Conservation (phyloP, 2,329 filamentous ascomycete species). For the Teratosphaeria destructans region DNA sequence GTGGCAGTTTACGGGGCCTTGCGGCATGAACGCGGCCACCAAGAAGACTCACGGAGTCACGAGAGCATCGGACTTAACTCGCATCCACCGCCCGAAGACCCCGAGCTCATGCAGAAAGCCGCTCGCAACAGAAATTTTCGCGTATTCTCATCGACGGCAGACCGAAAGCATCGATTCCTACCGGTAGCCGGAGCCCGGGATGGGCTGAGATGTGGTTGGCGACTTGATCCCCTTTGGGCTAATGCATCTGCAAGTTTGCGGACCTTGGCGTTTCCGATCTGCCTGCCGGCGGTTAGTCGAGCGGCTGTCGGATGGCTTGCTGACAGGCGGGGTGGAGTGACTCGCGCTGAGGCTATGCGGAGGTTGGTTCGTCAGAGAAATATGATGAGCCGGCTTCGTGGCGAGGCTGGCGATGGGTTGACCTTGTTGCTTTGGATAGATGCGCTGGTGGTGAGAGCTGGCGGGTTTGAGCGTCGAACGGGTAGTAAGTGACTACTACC, state of each 20-base stretch:
- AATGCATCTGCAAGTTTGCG: not conserved
- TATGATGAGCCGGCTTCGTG: not conserved
- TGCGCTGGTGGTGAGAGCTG: not conserved
- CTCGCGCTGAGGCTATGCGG: not conserved
- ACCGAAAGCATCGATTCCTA: not conserved
- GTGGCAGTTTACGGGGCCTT: too few species aligned
- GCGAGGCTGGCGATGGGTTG: not conserved
- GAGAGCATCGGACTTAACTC: not conserved
- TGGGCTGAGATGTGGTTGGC: not conserved
- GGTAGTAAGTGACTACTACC: not conserved
- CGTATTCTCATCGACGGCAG: not conserved
- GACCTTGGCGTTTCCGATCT: not conserved
- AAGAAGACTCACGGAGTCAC: not conserved
- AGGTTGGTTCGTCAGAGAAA: not conserved
- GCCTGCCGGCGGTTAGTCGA: not conserved
- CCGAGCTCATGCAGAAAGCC: not conserved
- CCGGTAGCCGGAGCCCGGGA: not conserved
- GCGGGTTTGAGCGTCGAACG: not conserved
- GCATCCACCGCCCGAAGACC: not conserved
- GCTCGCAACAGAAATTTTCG: not conserved
- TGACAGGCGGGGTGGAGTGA: not conserved
- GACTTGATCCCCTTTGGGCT: not conserved
- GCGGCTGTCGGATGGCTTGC: not conserved
- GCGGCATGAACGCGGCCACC: too few species aligned
- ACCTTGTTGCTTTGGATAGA: too few species aligned